These are phyloP conservation scores for Aspergillus sp. DNA, from an alignment of 2,329 filamentous ascomycete species.

Conservation along the genomic window DNA sequence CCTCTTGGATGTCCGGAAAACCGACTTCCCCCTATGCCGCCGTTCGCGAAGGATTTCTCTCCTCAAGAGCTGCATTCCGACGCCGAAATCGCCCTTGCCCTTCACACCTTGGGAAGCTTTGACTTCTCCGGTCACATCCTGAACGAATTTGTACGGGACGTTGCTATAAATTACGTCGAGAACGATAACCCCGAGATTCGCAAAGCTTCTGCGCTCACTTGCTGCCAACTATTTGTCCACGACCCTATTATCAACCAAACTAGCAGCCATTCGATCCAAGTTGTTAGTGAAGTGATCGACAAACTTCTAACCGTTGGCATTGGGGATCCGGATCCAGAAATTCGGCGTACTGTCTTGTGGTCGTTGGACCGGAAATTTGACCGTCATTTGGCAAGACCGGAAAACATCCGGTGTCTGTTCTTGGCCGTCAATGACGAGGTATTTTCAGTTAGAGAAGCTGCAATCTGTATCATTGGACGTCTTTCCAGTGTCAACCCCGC, in stretches of 20 bases:
- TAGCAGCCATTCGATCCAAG: conserved; percentile 91
- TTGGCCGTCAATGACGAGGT: conserved; percentile 92
- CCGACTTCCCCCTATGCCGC: conserved; percentile 70
- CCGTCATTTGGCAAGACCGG: conserved; percentile 89
- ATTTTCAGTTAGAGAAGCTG: conserved; percentile 85
- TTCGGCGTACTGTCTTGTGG: conserved; percentile 77
- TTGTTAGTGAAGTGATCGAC: conserved; percentile 96
- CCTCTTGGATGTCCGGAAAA: conserved; percentile 87
- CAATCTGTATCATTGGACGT: conserved; percentile 92
- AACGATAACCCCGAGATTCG: conserved; percentile 90
- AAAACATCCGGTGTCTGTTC: conserved; percentile 94
- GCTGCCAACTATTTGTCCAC: conserved; percentile 92
- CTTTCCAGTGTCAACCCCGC: conserved; percentile 87
- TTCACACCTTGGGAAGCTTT: conserved; percentile 95
- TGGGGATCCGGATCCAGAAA: conserved; percentile 82
- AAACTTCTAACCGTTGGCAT: conserved; percentile 92
- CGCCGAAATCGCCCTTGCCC: conserved; percentile 80
- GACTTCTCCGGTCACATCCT: conserved; percentile 86
- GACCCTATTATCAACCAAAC: conserved; percentile 98
- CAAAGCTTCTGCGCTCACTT: conserved; percentile 90
- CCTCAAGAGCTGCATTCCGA: conserved; percentile 74
- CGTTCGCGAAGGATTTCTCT: conserved; percentile 83
- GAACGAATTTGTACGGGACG: conserved; percentile 97
- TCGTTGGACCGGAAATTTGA: conserved; percentile 93
- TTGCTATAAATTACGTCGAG: conserved; percentile 96